A percentile compares a stretch with the other conserved stretches of the same genome.
These are phyloP conservation scores for Xylaria multiplex DNA, from an alignment of 2,329 filamentous ascomycete genomes.

Conservation along the genomic window DNA sequence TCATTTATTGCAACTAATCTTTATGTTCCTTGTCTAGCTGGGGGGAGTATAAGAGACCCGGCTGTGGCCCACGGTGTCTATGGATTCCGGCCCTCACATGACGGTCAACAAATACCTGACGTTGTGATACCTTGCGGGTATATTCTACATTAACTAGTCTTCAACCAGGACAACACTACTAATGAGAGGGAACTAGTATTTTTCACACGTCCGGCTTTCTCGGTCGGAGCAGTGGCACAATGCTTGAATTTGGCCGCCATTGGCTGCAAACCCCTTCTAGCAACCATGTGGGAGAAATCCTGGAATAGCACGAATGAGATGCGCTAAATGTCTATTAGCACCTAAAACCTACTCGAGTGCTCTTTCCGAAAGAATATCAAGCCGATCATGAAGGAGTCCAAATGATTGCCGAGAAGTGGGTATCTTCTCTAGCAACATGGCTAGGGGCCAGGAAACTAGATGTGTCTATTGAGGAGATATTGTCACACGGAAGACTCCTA, in stretches of 20 bases:
- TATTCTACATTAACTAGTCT: not conserved
- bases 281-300: not conserved
- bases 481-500: too few relatives aligned
- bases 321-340: constrained; percentile 3
- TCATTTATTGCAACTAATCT: not conserved
- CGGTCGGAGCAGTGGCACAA: constrained; percentile 8
- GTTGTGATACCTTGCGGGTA: constrained; percentile 12
- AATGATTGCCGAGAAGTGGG: constrained; percentile 8
- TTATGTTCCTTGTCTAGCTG: constrained; percentile 3
- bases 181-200: constrained; percentile 7
- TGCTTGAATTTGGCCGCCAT: constrained; percentile 22
- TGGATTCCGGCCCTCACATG: constrained; percentile 17
- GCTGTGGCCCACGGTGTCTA: constrained; percentile 15
- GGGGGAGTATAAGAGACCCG: constrained; percentile 24
- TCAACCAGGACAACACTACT: not conserved
- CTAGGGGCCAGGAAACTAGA: not conserved
- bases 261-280: constrained; percentile 8
- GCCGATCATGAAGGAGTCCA: constrained; percentile 13
- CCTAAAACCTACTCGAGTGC: constrained; percentile 3
- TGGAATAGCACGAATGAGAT: not conserved
- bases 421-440: constrained; percentile 19
- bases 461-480: constrained; percentile 16
- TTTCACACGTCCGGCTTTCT: constrained; percentile 16
- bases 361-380: constrained; percentile 15
- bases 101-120: constrained; percentile 7